Base-by-base conservation (phyloP, 345 rosid genomes). In the Geranium rotundifolium region DNA sequence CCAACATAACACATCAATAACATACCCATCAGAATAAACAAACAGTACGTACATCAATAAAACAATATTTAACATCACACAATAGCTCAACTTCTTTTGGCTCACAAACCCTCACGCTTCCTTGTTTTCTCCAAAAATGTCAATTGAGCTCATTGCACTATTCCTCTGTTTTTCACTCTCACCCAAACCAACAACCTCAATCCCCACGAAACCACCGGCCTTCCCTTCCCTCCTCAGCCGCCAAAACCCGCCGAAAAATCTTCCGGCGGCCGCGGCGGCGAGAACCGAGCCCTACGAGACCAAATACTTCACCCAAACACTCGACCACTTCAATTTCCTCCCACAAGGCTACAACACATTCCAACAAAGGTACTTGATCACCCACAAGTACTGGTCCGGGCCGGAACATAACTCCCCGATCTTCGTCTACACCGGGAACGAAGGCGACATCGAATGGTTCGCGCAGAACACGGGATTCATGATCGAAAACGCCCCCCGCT, bases 361-460 rank as follows among this genome's bases (percentile, higher is more conserved):
- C 46, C 85, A 82, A 50, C 81, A 82, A 15, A 70, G 81, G 18
- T 85, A 85, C 61, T 57, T 85, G 13, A 58, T 82, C 59, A 80
- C 75, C 63, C 76, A 74, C 54, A 75, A 72, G 0, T 72, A 63
- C 52, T 82, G 90, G 87, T 85, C 70, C n/a, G 83, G 90, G 16
- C 39, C 82, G 2, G 18, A 31, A 0, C 54, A 59, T 56, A 80
- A 79, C 50, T 54, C 87, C 56, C 84, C 90, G 5, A 82, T 85
- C 58, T 82, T 85, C 56, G 75, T 85, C 23, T 85, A 85, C 70
- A 79, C 82, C 0, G 85, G 87, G 27, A 85, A 82, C 37, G 87
- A 82, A 81, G 87, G 85, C 8, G 75, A 74, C 1, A 81, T 85
- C 39, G 87, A 85, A 50, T 82, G 87, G 87, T 82, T 82, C 52